Base-by-base conservation (phyloP, 2,329 filamentous ascomycete genomes). In the Cladorrhinum sp. region DNA sequence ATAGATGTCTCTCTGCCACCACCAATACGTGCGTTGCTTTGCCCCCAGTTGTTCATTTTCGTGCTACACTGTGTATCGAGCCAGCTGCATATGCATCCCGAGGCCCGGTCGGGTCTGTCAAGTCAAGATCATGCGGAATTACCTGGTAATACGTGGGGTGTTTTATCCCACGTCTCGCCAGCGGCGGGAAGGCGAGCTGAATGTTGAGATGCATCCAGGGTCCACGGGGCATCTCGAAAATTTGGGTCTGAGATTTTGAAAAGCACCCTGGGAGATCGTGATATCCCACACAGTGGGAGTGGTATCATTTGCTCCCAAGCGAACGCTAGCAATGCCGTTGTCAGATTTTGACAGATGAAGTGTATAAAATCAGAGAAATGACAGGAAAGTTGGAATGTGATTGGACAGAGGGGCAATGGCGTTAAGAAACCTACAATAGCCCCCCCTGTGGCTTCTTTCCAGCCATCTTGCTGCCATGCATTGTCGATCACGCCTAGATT, bases 351-450 rank as follows among this genome's bases (percentile, higher is more conserved):
- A 24, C 27, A 23, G 29, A 54, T 23, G 5, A 25, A 24, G 2
- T 38, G 22, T 23, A 16, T 55, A 23, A 55, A 20, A 55, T 45
- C 29, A 12, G 27, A n/a, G 23, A 55, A 38, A 18, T 13, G 27
- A 27, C 45, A 7, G 5, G n/a, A 22, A n/a, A n/a, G n/a, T 3
- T 25, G 16, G 24, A 22, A 18, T 32, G 12, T 50, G 60, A 57
- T 62, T 61, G 61, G 57, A 55, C 23, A 23, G 13, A 50, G 32
- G 50, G 5, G 23, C 18, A 38, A 55, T 50, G 59, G 45, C 54
- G 29, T 59, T 27, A 20, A 49, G 52, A 64, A 56, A 62, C 54
- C 20, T 50, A 59, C 62, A 59, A 55, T 51, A 59, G 53, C 61
- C 56, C 41, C 56, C 41, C 32, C 32, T 16, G 7, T 36, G 32